Percentiles rank a stretch among this genome's conserved stretches.
Evolutionary conservation across 2,329 filamentous ascomycete species (phyloP).

Genomic region (Achaetomium macrosporum): DNA sequence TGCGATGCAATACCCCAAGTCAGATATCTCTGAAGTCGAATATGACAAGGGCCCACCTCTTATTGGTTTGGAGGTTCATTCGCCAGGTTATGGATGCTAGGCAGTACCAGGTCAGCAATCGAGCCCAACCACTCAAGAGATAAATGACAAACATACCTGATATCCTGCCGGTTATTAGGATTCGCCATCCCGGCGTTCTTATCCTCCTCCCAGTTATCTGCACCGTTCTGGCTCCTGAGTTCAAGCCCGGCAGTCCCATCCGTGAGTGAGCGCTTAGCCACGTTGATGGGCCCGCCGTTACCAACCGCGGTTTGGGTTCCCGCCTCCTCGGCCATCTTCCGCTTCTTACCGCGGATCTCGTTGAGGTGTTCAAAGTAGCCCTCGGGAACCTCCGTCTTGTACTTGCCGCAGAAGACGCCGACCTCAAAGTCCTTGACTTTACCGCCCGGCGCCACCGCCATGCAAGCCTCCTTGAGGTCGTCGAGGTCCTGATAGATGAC

Average conservation of each 20-base stretch:
- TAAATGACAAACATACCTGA: constrained; percentile 26
- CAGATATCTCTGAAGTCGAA: no score
- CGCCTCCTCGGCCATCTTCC: constrained; percentile 37
- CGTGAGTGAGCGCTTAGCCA: constrained; percentile 9
- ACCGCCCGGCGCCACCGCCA: constrained; percentile 58
- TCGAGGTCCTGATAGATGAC: constrained; percentile 59
- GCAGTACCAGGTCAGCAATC: not conserved
- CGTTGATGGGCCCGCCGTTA: constrained; percentile 51
- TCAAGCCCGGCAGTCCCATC: not conserved
- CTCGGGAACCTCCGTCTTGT: constrained; percentile 71
- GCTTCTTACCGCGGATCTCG: constrained; percentile 62
- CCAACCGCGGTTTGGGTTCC: constrained; percentile 18
- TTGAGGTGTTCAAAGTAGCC: constrained; percentile 81
- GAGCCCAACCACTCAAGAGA: not conserved
- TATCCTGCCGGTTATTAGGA: constrained; percentile 28
- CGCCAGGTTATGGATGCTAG: not conserved
- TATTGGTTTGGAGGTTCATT: not conserved
- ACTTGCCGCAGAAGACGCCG: constrained; percentile 85
- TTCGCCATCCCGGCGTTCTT: constrained; percentile 13
- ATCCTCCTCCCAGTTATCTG: not conserved
- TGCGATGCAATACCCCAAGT: no score
- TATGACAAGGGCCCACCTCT: no score
- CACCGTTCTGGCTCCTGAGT: not conserved
- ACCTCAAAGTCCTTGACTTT: constrained; percentile 68
- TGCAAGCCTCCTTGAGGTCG: constrained; percentile 75